Evolutionary conservation across 345 rosid genomes (phyloP).

Genomic region (Citrus inodora): DNA sequence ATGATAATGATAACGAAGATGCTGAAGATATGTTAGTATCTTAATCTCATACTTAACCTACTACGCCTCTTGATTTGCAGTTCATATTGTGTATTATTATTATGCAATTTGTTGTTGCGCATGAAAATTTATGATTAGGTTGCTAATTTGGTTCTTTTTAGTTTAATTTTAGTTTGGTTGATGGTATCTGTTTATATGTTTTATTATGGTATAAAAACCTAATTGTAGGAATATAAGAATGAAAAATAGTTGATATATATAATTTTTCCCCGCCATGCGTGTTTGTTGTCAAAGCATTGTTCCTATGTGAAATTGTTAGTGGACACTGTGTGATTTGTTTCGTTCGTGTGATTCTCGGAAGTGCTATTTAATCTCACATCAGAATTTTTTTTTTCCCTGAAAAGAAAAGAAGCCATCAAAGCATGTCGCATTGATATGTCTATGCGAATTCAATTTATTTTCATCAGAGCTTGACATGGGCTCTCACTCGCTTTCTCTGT

Average conservation of each 20-base stretch:
- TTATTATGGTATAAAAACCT: not conserved
- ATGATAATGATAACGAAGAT: not conserved
- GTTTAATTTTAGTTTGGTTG: not conserved
- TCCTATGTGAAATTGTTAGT: not conserved
- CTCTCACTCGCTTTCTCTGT: not conserved
- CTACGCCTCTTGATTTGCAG: not conserved
- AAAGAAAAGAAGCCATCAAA: not conserved
- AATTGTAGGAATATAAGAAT: not conserved
- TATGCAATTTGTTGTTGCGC: not conserved
- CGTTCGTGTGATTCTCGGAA: not conserved
- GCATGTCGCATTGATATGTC: not conserved
- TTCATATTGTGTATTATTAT: too few relatives aligned
- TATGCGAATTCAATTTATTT: not conserved
- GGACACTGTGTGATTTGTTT: not conserved
- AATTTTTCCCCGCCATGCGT: not conserved
- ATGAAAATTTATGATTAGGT: not conserved
- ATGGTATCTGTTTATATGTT: not conserved
- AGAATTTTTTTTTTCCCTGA: not conserved
- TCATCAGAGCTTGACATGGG: not conserved
- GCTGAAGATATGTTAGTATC: constrained; percentile 19
- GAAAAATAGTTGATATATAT: not conserved
- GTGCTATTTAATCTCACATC: not conserved
- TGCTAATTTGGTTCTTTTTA: not conserved
- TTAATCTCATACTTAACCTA: not conserved
- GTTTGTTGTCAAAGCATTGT: not conserved